Conservation (phyloP, 176 grass and related monocot species). For the Aegilops bicornis region DNA sequence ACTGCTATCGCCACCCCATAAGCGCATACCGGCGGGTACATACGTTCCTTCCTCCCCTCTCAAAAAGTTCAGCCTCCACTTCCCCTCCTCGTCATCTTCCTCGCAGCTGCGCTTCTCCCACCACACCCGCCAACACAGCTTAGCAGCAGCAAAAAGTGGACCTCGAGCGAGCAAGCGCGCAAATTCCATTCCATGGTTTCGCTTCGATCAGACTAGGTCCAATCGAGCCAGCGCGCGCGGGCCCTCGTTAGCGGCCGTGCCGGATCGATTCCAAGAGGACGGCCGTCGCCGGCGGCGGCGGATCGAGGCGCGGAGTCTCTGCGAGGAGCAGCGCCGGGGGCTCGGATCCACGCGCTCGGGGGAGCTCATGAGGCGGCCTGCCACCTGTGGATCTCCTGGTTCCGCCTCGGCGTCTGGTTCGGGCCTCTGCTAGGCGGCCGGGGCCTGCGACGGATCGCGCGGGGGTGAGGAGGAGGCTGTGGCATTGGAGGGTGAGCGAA, state of each 20-base stretch:
- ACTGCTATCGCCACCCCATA: neutral
- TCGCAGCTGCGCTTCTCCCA: conserved; percentile 23
- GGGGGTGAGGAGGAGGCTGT: neutral
- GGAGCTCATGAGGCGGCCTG: conserved; percentile 21
- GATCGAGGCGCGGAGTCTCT: neutral
- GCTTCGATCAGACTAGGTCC: conserved; percentile 17
- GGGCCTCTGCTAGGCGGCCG: neutral
- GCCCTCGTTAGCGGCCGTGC: neutral
- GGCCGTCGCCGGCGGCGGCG: neutral
- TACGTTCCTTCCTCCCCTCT: neutral
- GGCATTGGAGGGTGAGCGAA: conserved; percentile 4
- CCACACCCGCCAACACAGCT: conserved; percentile 18
- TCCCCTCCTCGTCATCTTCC: conserved; percentile 23
- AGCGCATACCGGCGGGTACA: neutral
- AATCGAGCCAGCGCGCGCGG: neutral
- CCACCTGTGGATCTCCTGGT: conserved; percentile 28
- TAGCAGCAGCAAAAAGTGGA: neutral
- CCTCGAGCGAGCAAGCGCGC: neutral
- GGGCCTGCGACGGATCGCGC: neutral
- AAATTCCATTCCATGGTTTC: neutral
- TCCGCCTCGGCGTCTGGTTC: neutral
- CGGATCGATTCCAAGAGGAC: conserved; percentile 17
- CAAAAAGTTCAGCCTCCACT: conserved; percentile 2
- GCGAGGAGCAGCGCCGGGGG: neutral
- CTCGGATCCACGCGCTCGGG: neutral